A percentile compares a stretch with the other conserved stretches of the same genome.
These are phyloP conservation scores for Penicillium rolfsii DNA, from an alignment of 2,329 filamentous ascomycete species.

Conservation along the genomic window DNA sequence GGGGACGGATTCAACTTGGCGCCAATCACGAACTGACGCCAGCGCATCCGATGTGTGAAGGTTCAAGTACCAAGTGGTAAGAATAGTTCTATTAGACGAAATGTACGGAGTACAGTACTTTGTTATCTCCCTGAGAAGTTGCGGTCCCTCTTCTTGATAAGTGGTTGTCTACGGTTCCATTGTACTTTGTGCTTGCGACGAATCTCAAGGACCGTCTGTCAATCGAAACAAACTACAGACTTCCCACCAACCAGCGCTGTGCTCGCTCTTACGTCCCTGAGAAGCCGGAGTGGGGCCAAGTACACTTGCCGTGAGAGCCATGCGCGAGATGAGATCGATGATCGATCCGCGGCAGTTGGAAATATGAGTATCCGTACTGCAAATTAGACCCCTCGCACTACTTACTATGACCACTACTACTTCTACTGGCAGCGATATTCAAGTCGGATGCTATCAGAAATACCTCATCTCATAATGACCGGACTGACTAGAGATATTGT, in stretches of 20 bases:
- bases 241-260: not conserved
- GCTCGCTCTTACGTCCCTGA: not conserved
- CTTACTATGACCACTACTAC: too few relatives aligned
- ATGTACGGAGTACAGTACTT: not conserved
- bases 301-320: not conserved
- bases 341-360: not conserved
- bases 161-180: not conserved
- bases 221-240: not conserved
- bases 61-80: not conserved
- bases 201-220: not conserved
- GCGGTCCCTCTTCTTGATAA: not conserved
- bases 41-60: not conserved
- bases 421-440: not conserved
- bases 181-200: not conserved
- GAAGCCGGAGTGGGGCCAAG: not conserved
- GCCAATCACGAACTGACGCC: not conserved
- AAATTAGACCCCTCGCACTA: too few relatives aligned
- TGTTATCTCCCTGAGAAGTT: not conserved
- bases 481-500: not conserved
- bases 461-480: too few relatives aligned
- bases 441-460: too few relatives aligned
- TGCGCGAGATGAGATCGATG: constrained; percentile 9
- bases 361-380: not conserved
- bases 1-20: not conserved
- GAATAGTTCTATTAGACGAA: not conserved